Percentiles rank a stretch among this genome's conserved stretches.
phyloP scores from a whole-genome alignment of 495 filamentous ascomycete species.

The Penicillium canescens region DNA sequence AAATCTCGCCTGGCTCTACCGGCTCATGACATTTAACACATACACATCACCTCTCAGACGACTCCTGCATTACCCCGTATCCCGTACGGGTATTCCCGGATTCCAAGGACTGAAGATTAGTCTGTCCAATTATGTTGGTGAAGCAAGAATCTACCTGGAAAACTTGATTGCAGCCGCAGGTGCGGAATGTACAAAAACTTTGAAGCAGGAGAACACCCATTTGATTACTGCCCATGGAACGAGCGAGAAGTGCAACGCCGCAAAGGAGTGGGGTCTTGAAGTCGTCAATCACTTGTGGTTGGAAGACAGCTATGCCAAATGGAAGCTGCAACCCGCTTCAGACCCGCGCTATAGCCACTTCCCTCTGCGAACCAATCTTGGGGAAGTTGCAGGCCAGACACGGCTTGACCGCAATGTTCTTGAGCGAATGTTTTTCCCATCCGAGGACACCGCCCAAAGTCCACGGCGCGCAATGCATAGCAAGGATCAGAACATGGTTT shows the following conservation, averaged over 20 bases:
- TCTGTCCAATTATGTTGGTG: constrained; percentile 93
- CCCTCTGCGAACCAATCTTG: constrained; percentile 83
- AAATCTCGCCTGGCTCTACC: constrained; percentile 90
- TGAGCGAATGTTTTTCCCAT: constrained; percentile 55
- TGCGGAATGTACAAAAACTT: constrained; percentile 84
- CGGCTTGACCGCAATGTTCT: constrained; percentile 58
- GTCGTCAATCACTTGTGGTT: constrained; percentile 96
- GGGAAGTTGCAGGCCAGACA: constrained; percentile 89
- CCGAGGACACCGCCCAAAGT: constrained; percentile 25
- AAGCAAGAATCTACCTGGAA: constrained; percentile 90
- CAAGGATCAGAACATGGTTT: constrained; percentile 36
- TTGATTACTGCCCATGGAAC: constrained; percentile 84
- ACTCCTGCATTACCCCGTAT: constrained; percentile 86
- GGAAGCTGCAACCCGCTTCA: constrained; percentile 65
- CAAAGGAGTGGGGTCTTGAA: constrained; percentile 86
- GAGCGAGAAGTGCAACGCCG: constrained; percentile 90
- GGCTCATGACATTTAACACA: constrained; percentile 81
- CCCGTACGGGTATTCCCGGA: constrained; percentile 70
- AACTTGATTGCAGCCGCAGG: constrained; percentile 83
- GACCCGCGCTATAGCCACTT: constrained; percentile 77
- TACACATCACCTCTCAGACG: constrained; percentile 82
- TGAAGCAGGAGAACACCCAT: constrained; percentile 94
- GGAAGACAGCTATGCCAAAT: constrained; percentile 93
- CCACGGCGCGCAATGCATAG: constrained; percentile 33
- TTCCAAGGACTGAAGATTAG: constrained; percentile 78